Conservation (phyloP, 345 rosid species). For the Pelargonium nanum region DNA sequence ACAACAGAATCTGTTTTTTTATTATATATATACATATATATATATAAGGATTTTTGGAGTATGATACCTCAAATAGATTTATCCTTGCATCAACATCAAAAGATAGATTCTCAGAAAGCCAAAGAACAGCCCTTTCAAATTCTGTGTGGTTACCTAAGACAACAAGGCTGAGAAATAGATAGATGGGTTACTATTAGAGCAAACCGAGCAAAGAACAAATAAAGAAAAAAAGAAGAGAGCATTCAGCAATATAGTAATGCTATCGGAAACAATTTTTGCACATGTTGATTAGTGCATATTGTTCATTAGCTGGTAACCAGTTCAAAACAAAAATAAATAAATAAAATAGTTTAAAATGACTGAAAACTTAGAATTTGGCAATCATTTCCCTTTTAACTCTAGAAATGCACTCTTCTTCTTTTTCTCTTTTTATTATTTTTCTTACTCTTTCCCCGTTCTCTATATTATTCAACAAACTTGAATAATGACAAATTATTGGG, state of each 20-base stretch:
- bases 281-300: background rate
- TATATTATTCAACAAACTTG: background rate
- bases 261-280: background rate
- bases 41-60: background rate
- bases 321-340: too few species aligned
- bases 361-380: background rate
- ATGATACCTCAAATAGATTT: slow-evolving; percentile 80
- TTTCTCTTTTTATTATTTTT: background rate
- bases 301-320: background rate
- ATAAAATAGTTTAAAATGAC: background rate
- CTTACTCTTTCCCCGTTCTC: too few species aligned
- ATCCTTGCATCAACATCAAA: slow-evolving; percentile 84
- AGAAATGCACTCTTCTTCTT: background rate
- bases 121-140: slow-evolving; percentile 64
- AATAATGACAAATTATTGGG: slow-evolving; percentile 2
- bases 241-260: background rate
- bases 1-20: background rate
- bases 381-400: background rate
- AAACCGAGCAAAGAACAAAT: background rate
- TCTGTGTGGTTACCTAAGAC: slow-evolving; percentile 81
- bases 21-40: too few species aligned
- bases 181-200: slow-evolving; percentile 7
- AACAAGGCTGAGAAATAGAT: slow-evolving; percentile 55
- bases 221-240: background rate
- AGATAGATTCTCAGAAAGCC: slow-evolving; percentile 78